These are phyloP conservation scores for Podaxis rugospora DNA, from an alignment of 768 basidiomycete genomes.

Conservation along the genomic window DNA sequence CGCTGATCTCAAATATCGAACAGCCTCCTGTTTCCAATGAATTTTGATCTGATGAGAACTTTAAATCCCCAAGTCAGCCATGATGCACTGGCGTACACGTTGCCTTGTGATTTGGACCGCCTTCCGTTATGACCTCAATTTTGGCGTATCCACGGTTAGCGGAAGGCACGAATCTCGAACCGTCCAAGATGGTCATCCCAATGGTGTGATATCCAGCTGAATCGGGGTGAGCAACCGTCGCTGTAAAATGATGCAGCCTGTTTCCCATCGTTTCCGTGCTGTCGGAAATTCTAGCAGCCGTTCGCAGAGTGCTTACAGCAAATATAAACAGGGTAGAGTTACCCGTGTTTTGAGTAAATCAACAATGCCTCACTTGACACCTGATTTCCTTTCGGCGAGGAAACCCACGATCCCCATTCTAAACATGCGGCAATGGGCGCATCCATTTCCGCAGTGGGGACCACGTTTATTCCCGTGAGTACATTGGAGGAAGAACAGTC, in stretches of 20 bases:
- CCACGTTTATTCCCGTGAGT: background rate
- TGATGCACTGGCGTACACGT: background rate
- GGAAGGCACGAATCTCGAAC: background rate
- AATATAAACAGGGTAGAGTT: background rate
- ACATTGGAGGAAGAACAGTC: conserved; percentile 10
- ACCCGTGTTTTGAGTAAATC: background rate
- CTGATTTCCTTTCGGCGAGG: conserved; percentile 6
- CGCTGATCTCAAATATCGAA: background rate
- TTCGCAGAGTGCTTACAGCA: background rate
- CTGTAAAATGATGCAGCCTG: background rate
- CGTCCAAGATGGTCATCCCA: no score
- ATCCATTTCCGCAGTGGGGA: conserved; percentile 30
- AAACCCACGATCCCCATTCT: conserved; percentile 15
- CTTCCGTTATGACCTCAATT: background rate
- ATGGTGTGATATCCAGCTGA: no score
- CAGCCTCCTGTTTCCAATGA: background rate
- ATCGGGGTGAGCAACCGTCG: background rate
- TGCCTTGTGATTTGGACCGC: background rate
- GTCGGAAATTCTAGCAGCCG: background rate
- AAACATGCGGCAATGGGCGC: conserved; percentile 31
- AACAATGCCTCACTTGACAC: background rate
- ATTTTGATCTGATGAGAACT: background rate
- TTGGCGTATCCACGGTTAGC: background rate
- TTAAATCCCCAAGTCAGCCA: background rate
- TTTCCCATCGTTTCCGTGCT: background rate